phyloP scores from a whole-genome alignment of 148 eudicot genomes.

The Camellia sinensis region DNA sequence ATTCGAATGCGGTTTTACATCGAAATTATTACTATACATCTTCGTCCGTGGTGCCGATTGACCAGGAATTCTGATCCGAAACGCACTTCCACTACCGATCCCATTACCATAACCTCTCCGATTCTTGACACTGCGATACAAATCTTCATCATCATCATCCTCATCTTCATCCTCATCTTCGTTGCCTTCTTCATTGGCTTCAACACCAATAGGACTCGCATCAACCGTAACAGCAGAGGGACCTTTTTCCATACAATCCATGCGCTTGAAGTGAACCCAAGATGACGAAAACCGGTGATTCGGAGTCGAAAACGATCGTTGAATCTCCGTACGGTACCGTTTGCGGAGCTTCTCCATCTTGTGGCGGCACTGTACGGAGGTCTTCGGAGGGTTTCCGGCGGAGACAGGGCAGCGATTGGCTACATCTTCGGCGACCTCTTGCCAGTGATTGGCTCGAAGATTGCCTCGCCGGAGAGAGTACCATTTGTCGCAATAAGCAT shows the following conservation, averaged over 20 bases:
- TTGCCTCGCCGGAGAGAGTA: conserved; percentile 75
- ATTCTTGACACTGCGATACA: conserved; percentile 17
- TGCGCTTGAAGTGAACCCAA: conserved; percentile 62
- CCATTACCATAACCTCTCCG: conserved; percentile 17
- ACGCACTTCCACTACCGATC: conserved; percentile 15
- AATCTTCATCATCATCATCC: conserved; percentile 20
- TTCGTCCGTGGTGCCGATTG: conserved; percentile 12
- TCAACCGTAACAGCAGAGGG: conserved; percentile 14
- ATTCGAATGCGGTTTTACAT: background rate
- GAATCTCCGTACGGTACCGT: conserved; percentile 71
- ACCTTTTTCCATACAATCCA: conserved; percentile 75
- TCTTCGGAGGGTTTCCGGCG: conserved; percentile 41
- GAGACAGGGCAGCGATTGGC: conserved; percentile 45
- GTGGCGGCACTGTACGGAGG: conserved; percentile 91
- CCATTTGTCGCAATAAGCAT: conserved; percentile 73
- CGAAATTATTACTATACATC: conserved; percentile 22
- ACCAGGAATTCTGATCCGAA: conserved; percentile 34
- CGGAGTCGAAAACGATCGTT: conserved; percentile 44
- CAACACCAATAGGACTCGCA: background rate
- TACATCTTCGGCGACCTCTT: conserved; percentile 61
- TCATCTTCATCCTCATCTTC: conserved; percentile 17
- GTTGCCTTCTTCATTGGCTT: conserved; percentile 15
- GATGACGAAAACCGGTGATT: conserved; percentile 48
- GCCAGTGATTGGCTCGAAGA: conserved; percentile 78
- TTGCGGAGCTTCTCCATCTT: conserved; percentile 95